A percentile compares a stretch with the other conserved stretches of the same genome.
phyloP scores from a whole-genome alignment of 2,329 filamentous ascomycete species.

The Sphaerulina musiva region DNA sequence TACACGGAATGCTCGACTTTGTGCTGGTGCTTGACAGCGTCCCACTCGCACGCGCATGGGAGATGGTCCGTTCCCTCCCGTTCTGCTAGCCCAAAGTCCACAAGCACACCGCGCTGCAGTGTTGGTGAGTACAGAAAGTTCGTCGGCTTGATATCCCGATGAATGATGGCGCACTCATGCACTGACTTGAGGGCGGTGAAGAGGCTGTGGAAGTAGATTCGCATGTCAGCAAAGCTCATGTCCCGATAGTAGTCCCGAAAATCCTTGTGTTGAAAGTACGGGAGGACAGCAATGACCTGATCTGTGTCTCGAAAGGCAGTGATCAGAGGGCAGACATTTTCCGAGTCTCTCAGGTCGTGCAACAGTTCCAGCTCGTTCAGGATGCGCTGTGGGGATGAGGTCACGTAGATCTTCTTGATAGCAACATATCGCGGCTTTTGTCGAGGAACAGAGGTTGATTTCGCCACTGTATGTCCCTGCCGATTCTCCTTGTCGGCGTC shows the following conservation, averaged over 20 bases:
- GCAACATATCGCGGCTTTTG: conserved; percentile 71
- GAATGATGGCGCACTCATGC: conserved; percentile 76
- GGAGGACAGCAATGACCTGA: conserved; percentile 88
- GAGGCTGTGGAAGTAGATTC: conserved; percentile 80
- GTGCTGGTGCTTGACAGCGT: conserved; percentile 54
- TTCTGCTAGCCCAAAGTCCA: conserved; percentile 98
- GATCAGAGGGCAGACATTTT: conserved; percentile 87
- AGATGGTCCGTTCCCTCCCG: conserved; percentile 62
- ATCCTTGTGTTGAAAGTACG: conserved; percentile 92
- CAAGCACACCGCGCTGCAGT: conserved; percentile 75
- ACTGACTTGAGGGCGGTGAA: conserved; percentile 80
- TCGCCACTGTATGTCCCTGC: conserved; percentile 14
- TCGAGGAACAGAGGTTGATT: conserved; percentile 11
- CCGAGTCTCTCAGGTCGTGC: conserved; percentile 74
- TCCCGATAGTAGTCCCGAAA: conserved; percentile 92
- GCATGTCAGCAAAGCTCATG: conserved; percentile 79
- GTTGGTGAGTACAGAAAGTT: conserved; percentile 90
- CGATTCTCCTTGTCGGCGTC: conserved; percentile 42
- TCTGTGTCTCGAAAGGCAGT: conserved; percentile 94
- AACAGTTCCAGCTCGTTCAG: conserved; percentile 94
- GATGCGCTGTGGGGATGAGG: conserved; percentile 86
- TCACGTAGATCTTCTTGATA: conserved; percentile 99
- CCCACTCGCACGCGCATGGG: conserved; percentile 73
- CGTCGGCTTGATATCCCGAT: conserved; percentile 63
- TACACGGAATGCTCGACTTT: conserved; percentile 53